A percentile compares a stretch with the other conserved stretches of the same genome.
phyloP scores from a whole-genome alignment of 2,329 filamentous ascomycete genomes.

The Rutstroemia sydowiana region DNA sequence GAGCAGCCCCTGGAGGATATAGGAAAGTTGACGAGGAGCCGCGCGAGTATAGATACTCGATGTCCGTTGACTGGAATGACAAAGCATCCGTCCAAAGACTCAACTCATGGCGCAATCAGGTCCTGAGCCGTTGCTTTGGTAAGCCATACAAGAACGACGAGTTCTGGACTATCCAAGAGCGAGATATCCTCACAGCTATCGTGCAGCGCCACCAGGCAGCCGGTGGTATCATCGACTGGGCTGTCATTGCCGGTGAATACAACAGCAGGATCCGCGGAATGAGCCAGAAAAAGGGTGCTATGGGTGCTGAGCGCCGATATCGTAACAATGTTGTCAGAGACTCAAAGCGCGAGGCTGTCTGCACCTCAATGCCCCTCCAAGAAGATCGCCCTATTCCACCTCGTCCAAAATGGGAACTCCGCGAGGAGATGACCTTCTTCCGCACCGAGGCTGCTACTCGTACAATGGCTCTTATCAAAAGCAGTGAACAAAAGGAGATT shows the following conservation, averaged over 20 bases:
- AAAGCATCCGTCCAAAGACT: too few relatives aligned
- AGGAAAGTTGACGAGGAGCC: too few relatives aligned
- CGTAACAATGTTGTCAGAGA: too few relatives aligned
- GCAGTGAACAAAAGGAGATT: neutral
- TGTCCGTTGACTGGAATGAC: too few relatives aligned
- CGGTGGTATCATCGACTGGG: neutral
- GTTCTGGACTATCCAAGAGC: too few relatives aligned
- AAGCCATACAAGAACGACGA: too few relatives aligned
- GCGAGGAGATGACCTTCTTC: neutral
- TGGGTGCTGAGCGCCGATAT: conserved; percentile 5
- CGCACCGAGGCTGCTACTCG: neutral
- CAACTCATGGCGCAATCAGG: too few relatives aligned
- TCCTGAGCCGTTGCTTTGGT: too few relatives aligned
- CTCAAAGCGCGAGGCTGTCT: neutral
- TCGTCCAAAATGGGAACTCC: neutral
- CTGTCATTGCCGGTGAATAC: neutral
- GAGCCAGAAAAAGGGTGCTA: neutral
- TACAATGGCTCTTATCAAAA: neutral
- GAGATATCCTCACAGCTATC: too few relatives aligned
- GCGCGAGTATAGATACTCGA: too few relatives aligned
- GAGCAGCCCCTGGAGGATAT: too few relatives aligned
- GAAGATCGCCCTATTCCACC: neutral
- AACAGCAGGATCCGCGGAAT: neutral
- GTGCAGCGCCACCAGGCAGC: neutral
- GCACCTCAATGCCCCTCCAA: neutral